phyloP scores from a whole-genome alignment of 2,329 filamentous ascomycete species.

The Fusarium xyrophilum region DNA sequence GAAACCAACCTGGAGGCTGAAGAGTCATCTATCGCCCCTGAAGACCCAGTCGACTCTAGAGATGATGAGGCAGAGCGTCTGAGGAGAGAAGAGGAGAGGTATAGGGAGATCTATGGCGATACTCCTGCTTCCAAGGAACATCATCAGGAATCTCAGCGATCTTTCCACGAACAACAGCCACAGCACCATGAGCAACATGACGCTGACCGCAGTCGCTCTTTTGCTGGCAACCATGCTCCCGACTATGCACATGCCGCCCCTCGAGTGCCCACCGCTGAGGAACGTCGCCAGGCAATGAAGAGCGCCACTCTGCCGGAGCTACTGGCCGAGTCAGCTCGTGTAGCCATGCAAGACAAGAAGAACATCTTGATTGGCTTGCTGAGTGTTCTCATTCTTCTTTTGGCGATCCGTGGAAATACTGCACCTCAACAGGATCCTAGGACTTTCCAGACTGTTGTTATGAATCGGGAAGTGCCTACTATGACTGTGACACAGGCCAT shows the following conservation, averaged over 20 bases:
- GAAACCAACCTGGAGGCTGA: slow-evolving; percentile 1
- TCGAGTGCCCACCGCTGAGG: slow-evolving; percentile 33
- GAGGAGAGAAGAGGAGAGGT: slow-evolving; percentile 56
- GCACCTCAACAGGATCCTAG: slow-evolving; percentile 33
- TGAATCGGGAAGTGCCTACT: slow-evolving; percentile 35
- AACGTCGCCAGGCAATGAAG: slow-evolving; percentile 45
- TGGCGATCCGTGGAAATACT: slow-evolving; percentile 51
- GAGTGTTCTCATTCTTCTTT: slow-evolving; percentile 59
- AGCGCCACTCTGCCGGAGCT: slow-evolving; percentile 61
- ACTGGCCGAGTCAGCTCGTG: slow-evolving; percentile 59
- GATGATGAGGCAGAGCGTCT: slow-evolving; percentile 45
- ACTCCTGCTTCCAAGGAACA: slow-evolving; percentile 10
- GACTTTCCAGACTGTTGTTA: slow-evolving; percentile 44
- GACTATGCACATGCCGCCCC: slow-evolving; percentile 13
- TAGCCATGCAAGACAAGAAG: slow-evolving; percentile 64
- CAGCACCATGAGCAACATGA: slow-evolving; percentile 22
- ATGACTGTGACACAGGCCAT: slow-evolving; percentile 37
- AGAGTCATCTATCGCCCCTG: slow-evolving; percentile 16
- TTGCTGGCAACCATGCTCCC: slow-evolving; percentile 20
- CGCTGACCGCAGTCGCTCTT: slow-evolving; percentile 45
- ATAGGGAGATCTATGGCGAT: slow-evolving; percentile 59
- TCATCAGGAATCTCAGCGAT: slow-evolving; percentile 4
- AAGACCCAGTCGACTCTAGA: neutral
- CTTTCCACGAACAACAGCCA: slow-evolving; percentile 9
- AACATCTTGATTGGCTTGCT: slow-evolving; percentile 65